phyloP scores from a whole-genome alignment of 495 filamentous ascomycete species.

The Trichoderma orchidacearum region DNA sequence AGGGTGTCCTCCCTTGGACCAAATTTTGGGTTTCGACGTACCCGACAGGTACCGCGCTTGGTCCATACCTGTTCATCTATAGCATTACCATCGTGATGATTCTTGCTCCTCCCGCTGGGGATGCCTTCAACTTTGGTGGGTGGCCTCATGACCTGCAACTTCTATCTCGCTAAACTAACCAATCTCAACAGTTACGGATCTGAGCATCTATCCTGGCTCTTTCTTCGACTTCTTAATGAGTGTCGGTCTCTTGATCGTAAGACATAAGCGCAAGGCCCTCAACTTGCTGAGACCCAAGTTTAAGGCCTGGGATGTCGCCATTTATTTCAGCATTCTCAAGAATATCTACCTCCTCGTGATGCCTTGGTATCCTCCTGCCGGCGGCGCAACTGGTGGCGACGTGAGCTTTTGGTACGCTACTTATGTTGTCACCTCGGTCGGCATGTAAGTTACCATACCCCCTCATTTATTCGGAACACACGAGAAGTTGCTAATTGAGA shows the following conservation, averaged over 20 bases:
- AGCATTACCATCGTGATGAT: constrained; percentile 48
- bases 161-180: constrained; percentile 4
- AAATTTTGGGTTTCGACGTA: constrained; percentile 49
- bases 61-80: constrained; percentile 47
- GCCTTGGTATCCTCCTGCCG: constrained; percentile 52
- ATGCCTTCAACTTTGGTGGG: constrained; percentile 49
- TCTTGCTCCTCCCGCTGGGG: constrained; percentile 49
- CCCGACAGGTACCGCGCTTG: constrained; percentile 49
- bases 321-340: constrained; percentile 40
- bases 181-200: constrained; percentile 35
- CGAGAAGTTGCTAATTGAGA: background rate
- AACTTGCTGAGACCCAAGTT: constrained; percentile 23
- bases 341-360: constrained; percentile 44
- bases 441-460: constrained; percentile 28
- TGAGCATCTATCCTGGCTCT: constrained; percentile 36
- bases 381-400: constrained; percentile 40
- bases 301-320: constrained; percentile 36
- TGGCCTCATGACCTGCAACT: background rate
- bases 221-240: constrained; percentile 42
- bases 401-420: constrained; percentile 59
- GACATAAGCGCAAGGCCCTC: background rate
- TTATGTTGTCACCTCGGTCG: constrained; percentile 42
- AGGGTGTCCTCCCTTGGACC: constrained; percentile 52
- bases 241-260: constrained; percentile 36
- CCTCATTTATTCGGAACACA: background rate